A percentile compares a stretch with the other conserved stretches of the same genome.
phyloP scores from a whole-genome alignment of 2,329 filamentous ascomycete genomes.

The Colletotrichum sp. region DNA sequence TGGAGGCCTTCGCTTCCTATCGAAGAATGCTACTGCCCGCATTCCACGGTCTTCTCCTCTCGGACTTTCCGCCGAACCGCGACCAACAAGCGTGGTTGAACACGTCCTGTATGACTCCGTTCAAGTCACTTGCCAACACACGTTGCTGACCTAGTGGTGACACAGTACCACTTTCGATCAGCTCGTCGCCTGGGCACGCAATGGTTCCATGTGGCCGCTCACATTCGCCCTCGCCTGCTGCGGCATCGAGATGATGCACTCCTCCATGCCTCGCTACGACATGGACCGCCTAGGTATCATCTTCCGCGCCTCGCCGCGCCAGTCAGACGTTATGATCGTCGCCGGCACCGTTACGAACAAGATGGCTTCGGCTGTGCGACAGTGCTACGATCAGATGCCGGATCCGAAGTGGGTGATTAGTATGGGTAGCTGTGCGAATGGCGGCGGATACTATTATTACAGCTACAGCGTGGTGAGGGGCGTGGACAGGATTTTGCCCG shows the following conservation, averaged over 20 bases:
- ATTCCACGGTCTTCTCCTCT: neutral
- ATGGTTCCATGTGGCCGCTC: constrained; percentile 87
- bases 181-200: constrained; percentile 83
- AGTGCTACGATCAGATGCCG: constrained; percentile 96
- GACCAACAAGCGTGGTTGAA: neutral
- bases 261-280: constrained; percentile 89
- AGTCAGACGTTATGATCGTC: constrained; percentile 95
- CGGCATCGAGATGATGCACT: constrained; percentile 91
- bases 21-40: neutral
- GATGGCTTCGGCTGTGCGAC: constrained; percentile 89
- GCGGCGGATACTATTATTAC: constrained; percentile 87
- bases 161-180: constrained; percentile 77
- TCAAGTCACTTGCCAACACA: neutral
- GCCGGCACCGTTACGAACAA: constrained; percentile 94
- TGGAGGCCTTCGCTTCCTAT: neutral
- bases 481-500: constrained; percentile 78
- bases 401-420: constrained; percentile 85
- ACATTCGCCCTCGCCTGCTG: constrained; percentile 90
- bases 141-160: neutral
- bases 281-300: constrained; percentile 89
- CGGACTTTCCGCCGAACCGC: neutral
- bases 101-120: neutral
- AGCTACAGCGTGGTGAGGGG: constrained; percentile 76
- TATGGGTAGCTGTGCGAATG: constrained; percentile 87
- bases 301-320: constrained; percentile 85